A percentile compares a stretch with the other conserved stretches of the same genome.
Conservation (phyloP, 768 basidiomycete genomes). For the Phaffia tasmanica region DNA sequence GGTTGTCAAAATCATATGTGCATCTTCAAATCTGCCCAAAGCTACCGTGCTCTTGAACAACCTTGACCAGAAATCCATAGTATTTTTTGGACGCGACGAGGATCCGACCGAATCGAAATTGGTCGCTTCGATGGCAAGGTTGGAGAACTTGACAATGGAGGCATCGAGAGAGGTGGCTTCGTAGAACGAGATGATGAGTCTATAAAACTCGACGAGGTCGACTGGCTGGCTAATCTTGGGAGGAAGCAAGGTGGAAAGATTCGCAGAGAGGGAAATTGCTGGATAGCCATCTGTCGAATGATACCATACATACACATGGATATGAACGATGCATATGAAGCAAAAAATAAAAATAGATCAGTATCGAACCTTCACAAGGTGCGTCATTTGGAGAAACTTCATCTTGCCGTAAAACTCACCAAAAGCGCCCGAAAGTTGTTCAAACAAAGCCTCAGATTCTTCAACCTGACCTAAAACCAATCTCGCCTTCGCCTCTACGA, state of each 20-base stretch:
- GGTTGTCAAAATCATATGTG: conserved; percentile 65
- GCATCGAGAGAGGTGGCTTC: conserved; percentile 48
- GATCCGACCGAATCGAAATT: background rate
- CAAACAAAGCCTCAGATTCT: conserved; percentile 20
- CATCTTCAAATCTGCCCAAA: conserved; percentile 68
- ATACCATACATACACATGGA: background rate
- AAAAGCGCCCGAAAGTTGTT: conserved; percentile 24
- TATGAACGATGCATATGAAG: background rate
- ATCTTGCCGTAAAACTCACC: conserved; percentile 13
- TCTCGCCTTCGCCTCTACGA: conserved; percentile 24
- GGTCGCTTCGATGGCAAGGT: conserved; percentile 60
- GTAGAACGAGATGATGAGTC: conserved; percentile 66
- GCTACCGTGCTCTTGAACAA: conserved; percentile 66
- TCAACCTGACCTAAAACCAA: conserved; percentile 26
- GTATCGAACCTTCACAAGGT: background rate
- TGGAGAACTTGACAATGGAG: conserved; percentile 62
- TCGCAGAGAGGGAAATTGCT: conserved; percentile 36
- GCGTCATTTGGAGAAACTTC: background rate
- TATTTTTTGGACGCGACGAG: conserved; percentile 30
- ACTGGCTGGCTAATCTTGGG: background rate
- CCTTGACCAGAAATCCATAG: conserved; percentile 63
- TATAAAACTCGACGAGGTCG: conserved; percentile 59
- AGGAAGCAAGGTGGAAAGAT: conserved; percentile 18
- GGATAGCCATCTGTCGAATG: conserved; percentile 28
- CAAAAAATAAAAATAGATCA: background rate